Conservation (phyloP, 2,329 filamentous ascomycete species). For the Apiospora hydei region DNA sequence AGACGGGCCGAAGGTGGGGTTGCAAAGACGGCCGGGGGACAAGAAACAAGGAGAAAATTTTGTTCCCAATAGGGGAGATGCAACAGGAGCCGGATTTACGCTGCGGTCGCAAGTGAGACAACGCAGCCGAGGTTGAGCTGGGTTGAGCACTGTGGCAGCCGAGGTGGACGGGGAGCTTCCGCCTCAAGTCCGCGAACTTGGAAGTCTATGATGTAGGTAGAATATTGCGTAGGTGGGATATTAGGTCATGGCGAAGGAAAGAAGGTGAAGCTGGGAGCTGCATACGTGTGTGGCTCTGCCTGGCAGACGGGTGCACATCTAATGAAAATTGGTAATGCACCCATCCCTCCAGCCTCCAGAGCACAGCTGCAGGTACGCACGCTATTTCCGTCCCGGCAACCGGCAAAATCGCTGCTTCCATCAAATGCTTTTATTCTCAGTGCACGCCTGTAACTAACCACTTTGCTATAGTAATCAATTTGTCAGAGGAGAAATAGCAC, state of each 20-base stretch:
- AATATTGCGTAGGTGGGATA: not conserved
- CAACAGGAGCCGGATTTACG: not conserved
- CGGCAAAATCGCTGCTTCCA: not conserved
- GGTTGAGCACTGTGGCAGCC: constrained; percentile 1
- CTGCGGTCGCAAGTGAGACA: not conserved
- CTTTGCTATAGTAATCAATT: not conserved
- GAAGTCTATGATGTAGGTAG: not conserved
- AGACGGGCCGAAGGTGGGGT: constrained; percentile 21
- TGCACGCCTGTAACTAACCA: not conserved
- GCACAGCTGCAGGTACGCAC: not conserved
- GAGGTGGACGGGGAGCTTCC: constrained; percentile 2
- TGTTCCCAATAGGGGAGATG: constrained; percentile 5
- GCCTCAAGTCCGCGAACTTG: not conserved
- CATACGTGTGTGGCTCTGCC: not conserved
- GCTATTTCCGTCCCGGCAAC: not conserved
- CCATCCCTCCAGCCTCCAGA: not conserved
- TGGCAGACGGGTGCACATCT: not conserved
- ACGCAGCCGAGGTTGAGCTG: not conserved
- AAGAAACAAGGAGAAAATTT: constrained; percentile 18
- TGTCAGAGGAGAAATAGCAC: not conserved
- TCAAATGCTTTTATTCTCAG: not conserved
- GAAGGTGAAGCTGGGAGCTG: not conserved
- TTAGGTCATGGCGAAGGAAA: not conserved
- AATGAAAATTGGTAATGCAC: not conserved
- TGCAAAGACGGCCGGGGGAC: constrained; percentile 3